A percentile compares a stretch with the other conserved stretches of the same genome.
phyloP scores from a whole-genome alignment of 805 yeast species.

The Pichia californica region DNA sequence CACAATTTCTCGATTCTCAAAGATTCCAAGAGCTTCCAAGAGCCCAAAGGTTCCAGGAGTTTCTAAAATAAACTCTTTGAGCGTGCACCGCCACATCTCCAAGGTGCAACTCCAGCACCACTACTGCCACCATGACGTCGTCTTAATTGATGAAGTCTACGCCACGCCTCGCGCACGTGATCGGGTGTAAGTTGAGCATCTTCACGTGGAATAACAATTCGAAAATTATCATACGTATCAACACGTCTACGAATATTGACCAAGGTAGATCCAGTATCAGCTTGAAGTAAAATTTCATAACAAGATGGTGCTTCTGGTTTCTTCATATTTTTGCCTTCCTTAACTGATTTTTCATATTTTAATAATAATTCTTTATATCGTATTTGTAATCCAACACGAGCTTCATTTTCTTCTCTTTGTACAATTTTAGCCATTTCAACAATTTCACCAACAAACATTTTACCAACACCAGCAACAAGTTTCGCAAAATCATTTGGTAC shows the following conservation, averaged over 20 bases:
- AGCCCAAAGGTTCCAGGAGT: neutral
- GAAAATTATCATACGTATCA: conserved; percentile 15
- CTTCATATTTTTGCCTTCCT: conserved; percentile 18
- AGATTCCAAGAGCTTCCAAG: neutral
- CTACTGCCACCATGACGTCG: neutral
- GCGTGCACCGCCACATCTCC: neutral
- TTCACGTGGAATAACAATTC: conserved; percentile 18
- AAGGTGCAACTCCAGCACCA: neutral
- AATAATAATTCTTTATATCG: conserved; percentile 7
- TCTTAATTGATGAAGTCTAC: neutral
- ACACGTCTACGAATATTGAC: conserved; percentile 2
- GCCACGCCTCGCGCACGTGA: conserved; percentile 45
- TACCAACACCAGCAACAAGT: conserved; percentile 78
- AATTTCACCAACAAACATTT: conserved; percentile 84
- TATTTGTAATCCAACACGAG: conserved; percentile 32
- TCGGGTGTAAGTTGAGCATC: conserved; percentile 69
- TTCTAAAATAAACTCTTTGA: neutral
- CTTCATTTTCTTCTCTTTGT: conserved; percentile 49
- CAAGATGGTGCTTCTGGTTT: conserved; percentile 20
- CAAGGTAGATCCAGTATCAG: conserved; percentile 4
- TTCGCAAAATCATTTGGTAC: conserved; percentile 76
- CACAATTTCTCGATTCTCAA: too few species aligned
- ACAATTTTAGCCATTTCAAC: conserved; percentile 75
- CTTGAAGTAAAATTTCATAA: conserved; percentile 8
- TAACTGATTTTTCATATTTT: conserved; percentile 30